Percentiles rank a stretch among this genome's conserved stretches.
Conservation (phyloP, 257 asterid genomes). For the Nicotiana benthamiana region DNA sequence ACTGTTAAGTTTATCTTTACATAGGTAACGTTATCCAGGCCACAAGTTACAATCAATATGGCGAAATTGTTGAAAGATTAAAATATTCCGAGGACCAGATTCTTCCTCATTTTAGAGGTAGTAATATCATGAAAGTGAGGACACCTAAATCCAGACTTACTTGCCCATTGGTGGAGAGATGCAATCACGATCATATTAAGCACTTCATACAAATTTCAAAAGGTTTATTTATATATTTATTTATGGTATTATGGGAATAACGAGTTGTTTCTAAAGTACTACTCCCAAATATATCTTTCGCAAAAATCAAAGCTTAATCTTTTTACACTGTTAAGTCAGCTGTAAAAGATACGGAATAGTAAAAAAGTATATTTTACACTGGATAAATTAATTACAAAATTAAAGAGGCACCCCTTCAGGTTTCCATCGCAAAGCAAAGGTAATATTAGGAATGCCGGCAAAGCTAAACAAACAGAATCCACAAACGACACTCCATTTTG, state of each 20-base stretch:
- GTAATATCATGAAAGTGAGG: background rate
- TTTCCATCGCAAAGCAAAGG: background rate
- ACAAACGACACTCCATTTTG: slow-evolving; percentile 29
- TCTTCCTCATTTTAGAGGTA: background rate
- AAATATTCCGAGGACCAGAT: background rate
- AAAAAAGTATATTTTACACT: background rate
- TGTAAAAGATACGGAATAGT: no score
- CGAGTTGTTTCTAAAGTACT: background rate
- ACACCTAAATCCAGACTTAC: background rate
- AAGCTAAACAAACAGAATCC: slow-evolving; percentile 32
- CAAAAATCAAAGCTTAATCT: background rate
- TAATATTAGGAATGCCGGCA: slow-evolving; percentile 16
- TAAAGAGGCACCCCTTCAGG: background rate
- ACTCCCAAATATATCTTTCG: background rate
- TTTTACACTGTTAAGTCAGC: background rate
- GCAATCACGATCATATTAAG: background rate
- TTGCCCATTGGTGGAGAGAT: background rate
- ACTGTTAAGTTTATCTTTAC: background rate
- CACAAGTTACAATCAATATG: background rate
- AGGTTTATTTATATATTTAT: background rate
- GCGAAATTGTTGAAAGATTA: no score
- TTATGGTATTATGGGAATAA: background rate
- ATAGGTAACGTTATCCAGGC: background rate
- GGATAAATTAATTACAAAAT: background rate
- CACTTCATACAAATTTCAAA: background rate